Percentiles rank a stretch among this genome's conserved stretches.
These are phyloP conservation scores for Alternaria ventricosa DNA, from an alignment of 2,329 filamentous ascomycete species.

Conservation along the genomic window DNA sequence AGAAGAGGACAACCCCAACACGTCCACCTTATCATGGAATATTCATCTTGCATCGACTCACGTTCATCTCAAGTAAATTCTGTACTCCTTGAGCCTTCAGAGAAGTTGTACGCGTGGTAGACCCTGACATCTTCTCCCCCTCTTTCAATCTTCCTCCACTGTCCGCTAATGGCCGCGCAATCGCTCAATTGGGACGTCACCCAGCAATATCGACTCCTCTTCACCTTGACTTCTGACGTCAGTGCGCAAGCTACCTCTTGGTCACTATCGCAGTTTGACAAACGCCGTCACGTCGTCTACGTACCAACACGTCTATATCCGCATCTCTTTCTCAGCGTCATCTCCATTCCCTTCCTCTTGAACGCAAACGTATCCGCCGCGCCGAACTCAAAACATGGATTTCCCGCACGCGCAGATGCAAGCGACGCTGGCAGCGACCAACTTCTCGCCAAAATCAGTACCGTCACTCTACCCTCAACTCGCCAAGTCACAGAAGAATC, in stretches of 20 bases:
- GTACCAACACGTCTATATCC: background rate
- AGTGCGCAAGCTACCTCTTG: background rate
- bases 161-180: background rate
- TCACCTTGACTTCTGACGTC: slow-evolving; percentile 3
- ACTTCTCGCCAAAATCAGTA: slow-evolving; percentile 2
- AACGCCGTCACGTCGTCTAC: background rate
- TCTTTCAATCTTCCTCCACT: background rate
- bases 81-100: slow-evolving; percentile 18
- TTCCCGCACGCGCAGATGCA: slow-evolving; percentile 7
- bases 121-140: background rate
- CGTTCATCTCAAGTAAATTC: slow-evolving; percentile 9
- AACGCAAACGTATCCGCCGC: background rate
- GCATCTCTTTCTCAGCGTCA: background rate
- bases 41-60: slow-evolving; percentile 13
- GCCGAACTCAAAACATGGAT: slow-evolving; percentile 1
- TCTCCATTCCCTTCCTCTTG: background rate
- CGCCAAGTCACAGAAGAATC: background rate
- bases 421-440: slow-evolving; percentile 2
- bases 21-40: background rate
- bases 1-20: too few relatives aligned
- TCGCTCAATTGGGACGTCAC: background rate
- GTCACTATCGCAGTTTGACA: background rate
- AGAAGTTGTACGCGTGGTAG: slow-evolving; percentile 18
- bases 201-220: background rate
- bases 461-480: background rate